phyloP scores from a whole-genome alignment of 1,284 basidiomycete species.

The Rhodotorula sp. region DNA sequence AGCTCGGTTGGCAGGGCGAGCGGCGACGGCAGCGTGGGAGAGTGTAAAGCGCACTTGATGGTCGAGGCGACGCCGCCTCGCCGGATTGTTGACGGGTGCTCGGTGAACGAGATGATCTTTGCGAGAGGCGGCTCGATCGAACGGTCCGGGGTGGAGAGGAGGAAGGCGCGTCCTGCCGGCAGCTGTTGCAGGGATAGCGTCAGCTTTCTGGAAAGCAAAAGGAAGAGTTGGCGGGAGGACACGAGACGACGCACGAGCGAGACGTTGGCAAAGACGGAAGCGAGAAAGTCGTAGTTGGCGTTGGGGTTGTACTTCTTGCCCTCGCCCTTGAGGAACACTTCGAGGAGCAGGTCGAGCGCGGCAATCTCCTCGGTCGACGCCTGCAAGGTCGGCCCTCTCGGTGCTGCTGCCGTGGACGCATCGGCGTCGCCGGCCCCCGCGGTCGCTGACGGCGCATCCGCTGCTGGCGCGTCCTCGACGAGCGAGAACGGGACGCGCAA shows the following conservation, averaged over 20 bases:
- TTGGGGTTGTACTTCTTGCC: constrained; percentile 53
- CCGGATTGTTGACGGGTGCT: constrained; percentile 79
- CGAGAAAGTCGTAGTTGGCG: constrained; percentile 72
- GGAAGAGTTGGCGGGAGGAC: constrained; percentile 6
- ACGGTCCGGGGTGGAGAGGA: constrained; percentile 60
- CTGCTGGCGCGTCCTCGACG: not conserved
- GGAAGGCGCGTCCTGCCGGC: constrained; percentile 67
- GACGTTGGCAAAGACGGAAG: constrained; percentile 88
- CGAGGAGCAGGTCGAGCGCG: constrained; percentile 74
- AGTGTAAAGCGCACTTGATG: constrained; percentile 66
- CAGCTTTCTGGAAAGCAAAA: not conserved
- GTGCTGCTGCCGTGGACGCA: constrained; percentile 54
- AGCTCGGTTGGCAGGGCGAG: not conserved
- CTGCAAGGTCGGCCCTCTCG: not conserved
- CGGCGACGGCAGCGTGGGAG: constrained; percentile 32
- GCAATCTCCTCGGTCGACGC: constrained; percentile 60
- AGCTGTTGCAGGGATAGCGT: constrained; percentile 16
- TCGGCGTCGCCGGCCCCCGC: constrained; percentile 35
- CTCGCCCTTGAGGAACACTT: constrained; percentile 77
- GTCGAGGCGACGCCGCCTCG: constrained; percentile 80
- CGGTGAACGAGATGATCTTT: constrained; percentile 81
- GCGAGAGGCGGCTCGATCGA: constrained; percentile 72
- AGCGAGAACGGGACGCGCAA: constrained; percentile 68
- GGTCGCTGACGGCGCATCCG: not conserved
- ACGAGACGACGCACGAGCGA: constrained; percentile 62